These are phyloP conservation scores for Vaccinium myrtillus DNA, from an alignment of 148 eudicot species.

Conservation along the genomic window DNA sequence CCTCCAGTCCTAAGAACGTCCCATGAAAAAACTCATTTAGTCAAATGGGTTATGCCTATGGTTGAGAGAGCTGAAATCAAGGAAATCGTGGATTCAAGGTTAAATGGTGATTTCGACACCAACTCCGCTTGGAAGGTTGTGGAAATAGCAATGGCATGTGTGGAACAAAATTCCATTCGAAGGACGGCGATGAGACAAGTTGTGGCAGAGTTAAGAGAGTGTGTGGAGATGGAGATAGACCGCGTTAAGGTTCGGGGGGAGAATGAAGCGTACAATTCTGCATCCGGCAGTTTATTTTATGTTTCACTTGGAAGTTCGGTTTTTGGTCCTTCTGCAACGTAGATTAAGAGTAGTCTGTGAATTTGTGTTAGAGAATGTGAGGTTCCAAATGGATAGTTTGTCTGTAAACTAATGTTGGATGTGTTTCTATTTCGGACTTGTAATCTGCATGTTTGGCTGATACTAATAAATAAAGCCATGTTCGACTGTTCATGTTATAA, in stretches of 20 bases:
- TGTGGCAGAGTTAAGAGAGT: not conserved
- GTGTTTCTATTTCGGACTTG: not conserved
- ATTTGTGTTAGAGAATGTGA: not conserved
- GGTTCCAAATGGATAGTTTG: not conserved
- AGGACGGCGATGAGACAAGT: constrained; percentile 4
- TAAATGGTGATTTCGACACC: not conserved
- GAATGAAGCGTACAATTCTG: not conserved
- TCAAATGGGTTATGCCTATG: not conserved
- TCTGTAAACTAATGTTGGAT: not conserved
- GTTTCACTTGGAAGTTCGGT: not conserved
- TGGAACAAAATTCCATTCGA: not conserved
- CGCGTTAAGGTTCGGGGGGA: not conserved
- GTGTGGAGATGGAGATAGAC: not conserved
- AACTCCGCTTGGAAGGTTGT: not conserved
- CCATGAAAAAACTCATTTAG: not conserved
- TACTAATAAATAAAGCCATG: not conserved
- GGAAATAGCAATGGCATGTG: constrained; percentile 10
- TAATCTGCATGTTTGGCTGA: not conserved
- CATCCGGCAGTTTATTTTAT: not conserved
- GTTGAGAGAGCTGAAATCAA: not conserved
- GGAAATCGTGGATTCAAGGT: not conserved
- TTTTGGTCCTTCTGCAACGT: not conserved
- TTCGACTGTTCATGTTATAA: not conserved
- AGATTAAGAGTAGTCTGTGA: not conserved
- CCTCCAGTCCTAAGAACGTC: not conserved